Evolutionary conservation across 2,329 filamentous ascomycete genomes (phyloP), one percentile per base, ranked within the genome.

Genomic region (Aspergillus jensenii): DNA sequence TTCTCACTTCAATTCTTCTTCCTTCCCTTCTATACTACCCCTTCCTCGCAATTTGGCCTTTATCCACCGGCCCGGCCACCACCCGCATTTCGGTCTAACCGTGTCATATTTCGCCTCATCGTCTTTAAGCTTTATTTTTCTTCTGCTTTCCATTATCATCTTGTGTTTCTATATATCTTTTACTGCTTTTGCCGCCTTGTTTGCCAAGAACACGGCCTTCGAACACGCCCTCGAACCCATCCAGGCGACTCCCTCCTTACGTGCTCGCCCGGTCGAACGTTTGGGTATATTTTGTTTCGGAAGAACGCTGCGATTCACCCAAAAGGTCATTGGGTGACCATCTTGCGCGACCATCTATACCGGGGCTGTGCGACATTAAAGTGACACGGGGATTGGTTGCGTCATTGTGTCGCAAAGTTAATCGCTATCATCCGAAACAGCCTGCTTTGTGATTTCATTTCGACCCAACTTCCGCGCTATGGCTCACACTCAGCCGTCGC

Each of bases 401-500:
- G 71, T 71, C 70, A 68, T 66, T 58, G 67, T 72, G 65, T 72
- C 70, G 70, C 63, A 64, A 67, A 60, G 44, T 60, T 59, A 52
- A 61, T 53, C 56, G 53, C 39, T 52, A 49, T 48, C 37, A 43
- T 50, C 58, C 41, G 46, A 55, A 47, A 40, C 57, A 37, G 49
- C 53, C 48, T 58, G 31, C 23, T 45, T 58, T 51, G 49, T 52
- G 58, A 53, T 55, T 56, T 45, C 12, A 19, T 54, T 47, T 46
- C 25, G 56, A 56, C 35, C 17, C 27, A 27, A 11, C 40, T 23
- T 58, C 37, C 46, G 44, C 60, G 76, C 62, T 63, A 91, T 91
- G 88, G 87, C 88, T 67, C 89, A 90, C 75, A 89, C 90, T 68
- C 90, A 93, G 71, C 87, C 88, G 43, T 93, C 90, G 67, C 90